Conservation (phyloP, 2,329 filamentous ascomycete genomes). For the Parasarocladium wereldwijsianum region DNA sequence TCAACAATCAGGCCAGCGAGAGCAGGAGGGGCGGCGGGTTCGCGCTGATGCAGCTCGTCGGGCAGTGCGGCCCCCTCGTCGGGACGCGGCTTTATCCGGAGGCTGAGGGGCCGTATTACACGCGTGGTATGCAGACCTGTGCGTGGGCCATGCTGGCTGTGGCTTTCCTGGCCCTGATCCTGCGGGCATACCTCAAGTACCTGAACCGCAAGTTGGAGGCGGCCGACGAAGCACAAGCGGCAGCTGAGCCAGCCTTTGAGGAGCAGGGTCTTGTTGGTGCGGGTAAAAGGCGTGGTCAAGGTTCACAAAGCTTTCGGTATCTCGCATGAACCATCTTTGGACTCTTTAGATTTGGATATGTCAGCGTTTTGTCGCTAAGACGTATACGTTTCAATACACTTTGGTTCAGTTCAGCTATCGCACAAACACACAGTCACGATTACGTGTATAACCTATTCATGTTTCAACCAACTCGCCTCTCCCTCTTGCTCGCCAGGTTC, state of each 20-base stretch:
- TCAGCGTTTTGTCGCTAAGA: no score
- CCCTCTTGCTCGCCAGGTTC: constrained; percentile 1
- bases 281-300: constrained; percentile 11
- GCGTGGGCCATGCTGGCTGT: constrained; percentile 48
- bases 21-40: constrained; percentile 62
- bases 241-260: constrained; percentile 15
- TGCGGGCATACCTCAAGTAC: constrained; percentile 37
- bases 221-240: constrained; percentile 13
- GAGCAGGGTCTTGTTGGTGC: constrained; percentile 24
- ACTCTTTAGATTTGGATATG: no score
- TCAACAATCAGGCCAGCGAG: constrained; percentile 67
- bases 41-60: constrained; percentile 66
- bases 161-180: constrained; percentile 34
- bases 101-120: constrained; percentile 44
- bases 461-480: background rate
- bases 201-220: constrained; percentile 32
- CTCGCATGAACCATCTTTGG: no score
- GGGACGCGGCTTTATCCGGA: constrained; percentile 52
- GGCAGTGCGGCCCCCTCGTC: constrained; percentile 64
- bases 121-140: constrained; percentile 47
- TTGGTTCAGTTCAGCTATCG: background rate
- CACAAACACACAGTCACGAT: background rate
- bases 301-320: no score
- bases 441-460: background rate
- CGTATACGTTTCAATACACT: background rate